phyloP scores from a whole-genome alignment of 345 rosid species.

The Hirschfeldia incana region DNA sequence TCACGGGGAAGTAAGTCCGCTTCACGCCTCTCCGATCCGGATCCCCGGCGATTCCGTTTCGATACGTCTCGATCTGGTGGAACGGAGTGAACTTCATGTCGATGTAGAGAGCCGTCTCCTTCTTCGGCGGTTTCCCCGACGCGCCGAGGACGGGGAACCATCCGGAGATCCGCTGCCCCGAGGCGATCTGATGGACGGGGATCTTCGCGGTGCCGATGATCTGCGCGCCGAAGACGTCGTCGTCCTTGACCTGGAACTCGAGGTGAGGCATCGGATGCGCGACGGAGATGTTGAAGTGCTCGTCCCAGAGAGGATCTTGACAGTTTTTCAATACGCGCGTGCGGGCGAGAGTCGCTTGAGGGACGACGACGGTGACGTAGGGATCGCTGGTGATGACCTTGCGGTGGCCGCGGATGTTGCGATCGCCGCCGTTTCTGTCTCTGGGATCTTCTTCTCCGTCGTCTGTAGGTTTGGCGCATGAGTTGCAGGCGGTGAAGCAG shows the following conservation, averaged over 20 bases:
- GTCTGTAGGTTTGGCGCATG: constrained; percentile 28
- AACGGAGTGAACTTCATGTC: constrained; percentile 66
- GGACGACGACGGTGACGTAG: constrained; percentile 80
- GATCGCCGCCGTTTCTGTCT: constrained; percentile 17
- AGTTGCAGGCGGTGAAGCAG: constrained; percentile 45
- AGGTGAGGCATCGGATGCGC: constrained; percentile 69
- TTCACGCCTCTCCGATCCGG: constrained; percentile 62
- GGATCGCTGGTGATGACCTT: constrained; percentile 78
- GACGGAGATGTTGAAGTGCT: constrained; percentile 58
- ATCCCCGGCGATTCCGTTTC: constrained; percentile 61
- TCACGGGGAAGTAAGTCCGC: constrained; percentile 71
- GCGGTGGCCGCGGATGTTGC: constrained; percentile 35
- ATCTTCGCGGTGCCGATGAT: constrained; percentile 59
- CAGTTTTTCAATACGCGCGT: constrained; percentile 75
- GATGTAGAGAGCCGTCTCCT: constrained; percentile 50
- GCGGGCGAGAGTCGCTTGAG: constrained; percentile 85
- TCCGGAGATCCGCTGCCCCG: constrained; percentile 43
- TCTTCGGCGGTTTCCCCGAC: constrained; percentile 56
- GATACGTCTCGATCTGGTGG: constrained; percentile 56
- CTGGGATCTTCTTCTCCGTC: not conserved
- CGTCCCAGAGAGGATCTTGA: constrained; percentile 67
- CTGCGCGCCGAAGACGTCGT: constrained; percentile 81
- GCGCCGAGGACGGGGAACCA: constrained; percentile 58
- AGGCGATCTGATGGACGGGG: constrained; percentile 47
- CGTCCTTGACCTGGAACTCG: constrained; percentile 82